Evolutionary conservation across 202 grass and related monocot genomes (phyloP), one percentile per base, ranked within the genome.

Genomic region (Sporobolus alterniflorus): DNA sequence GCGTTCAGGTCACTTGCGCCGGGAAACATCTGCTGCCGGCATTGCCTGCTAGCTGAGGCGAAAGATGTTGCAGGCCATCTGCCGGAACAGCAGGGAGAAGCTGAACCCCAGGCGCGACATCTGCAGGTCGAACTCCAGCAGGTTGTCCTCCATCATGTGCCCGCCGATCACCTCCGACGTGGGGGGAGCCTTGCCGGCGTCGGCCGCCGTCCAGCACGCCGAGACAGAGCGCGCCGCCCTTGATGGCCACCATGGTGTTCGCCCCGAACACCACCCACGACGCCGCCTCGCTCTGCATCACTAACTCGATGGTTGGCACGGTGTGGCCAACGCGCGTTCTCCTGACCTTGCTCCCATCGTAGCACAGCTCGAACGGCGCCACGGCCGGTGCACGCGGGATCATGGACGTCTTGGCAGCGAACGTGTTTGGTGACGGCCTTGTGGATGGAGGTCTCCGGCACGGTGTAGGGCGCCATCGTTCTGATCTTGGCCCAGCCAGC

Each of bases 91-190:
- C 25, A 97, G 90, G 16, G 92, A 89, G 6, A 88, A 89, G 43
- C 88, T 92, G 88, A 97, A 97, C 21, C 94, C 94, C 32, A 97
- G 76, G 69, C 86, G 85, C 26, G 88, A 91, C 43, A 57, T 62
- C 22, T 73, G 77, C 77, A 94, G 73, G 61, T 94, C 94, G 74
- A 97, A 92, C 67, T 89, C 80, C 65, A 97, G 86, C 61, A 97
- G 89, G 89, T 97, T 97, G 82, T 97, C 78, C 74, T 97, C 92
- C 85, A 94, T 78, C 83, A 92, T 93, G 82, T 90, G 62, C 1
- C 92, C 88, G 3, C 94, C 92, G 72, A 97, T 87, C 49, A 92
- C 88, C 42, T 94, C 83, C 36, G 94, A 83, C 52, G 94, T 91
- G 46, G n/a, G 71, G 7, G 90, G 81, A 13, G 71, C 59, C 17